Evolutionary conservation across 2,329 filamentous ascomycete species (phyloP), one percentile per base, ranked within the genome.

Genomic region (Botryotinia narcissicola): DNA sequence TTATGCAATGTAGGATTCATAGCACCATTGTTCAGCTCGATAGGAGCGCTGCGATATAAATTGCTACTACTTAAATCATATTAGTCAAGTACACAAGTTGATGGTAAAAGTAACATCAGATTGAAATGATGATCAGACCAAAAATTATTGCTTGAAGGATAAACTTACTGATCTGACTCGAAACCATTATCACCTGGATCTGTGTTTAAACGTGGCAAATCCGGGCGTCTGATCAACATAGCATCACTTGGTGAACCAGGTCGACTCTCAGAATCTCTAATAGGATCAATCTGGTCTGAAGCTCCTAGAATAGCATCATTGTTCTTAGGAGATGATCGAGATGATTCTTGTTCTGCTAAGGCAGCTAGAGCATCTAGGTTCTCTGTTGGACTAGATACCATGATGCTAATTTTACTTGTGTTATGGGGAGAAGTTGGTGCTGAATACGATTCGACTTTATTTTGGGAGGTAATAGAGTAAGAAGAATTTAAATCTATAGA

Each of bases 221-320:
- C 72, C 7, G 76, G 72, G 5, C 80, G 76, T 71, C 78, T 80
- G 72, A 81, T 81, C 1, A 81, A 63, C 40, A 81, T 78, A 3
- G 79, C 78, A 73, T 81, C 80, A 62, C 78, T 80, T n/a, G 80
- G 80, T 8, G 80, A 81, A 35, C 76, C 73, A 42, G 80, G 57
- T 16, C 57, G 42, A 67, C 70, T 54, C 60, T 37, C 37, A 48
- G 61, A 25, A 48, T 62, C 46, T 20, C 29, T 54, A n/a, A 29
- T 12, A 6, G 46, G 46, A 51, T 67, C 70, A 32, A 6, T 20
- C 3, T 22, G 29, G 20, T 59, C 61, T 18, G n/a, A n/a, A 29
- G 46, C 37, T 40, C 63, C 44, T 51, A 63, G 54, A 37, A 59
- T 29, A 42, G 22, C 25, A 73, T 70, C 25, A 44, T 61, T 51